A percentile compares a stretch with the other conserved stretches of the same genome.
Evolutionary conservation across 306 rosid genomes (phyloP).

Genomic region (Ochetophila trinervis): DNA sequence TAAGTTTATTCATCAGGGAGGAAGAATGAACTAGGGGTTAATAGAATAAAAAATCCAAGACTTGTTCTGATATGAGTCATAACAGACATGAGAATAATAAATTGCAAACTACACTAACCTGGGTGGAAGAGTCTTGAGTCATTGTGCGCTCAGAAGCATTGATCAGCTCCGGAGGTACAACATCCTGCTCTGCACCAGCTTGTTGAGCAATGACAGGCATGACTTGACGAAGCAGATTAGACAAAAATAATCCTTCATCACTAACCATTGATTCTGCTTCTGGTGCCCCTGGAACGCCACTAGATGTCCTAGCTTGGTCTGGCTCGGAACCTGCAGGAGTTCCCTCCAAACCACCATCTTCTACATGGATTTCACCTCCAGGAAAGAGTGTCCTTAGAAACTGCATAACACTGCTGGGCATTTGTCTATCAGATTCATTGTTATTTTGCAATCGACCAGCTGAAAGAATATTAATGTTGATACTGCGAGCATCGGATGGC

Average conservation of each 20-base stretch:
- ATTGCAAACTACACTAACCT: conserved; percentile 41
- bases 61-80: neutral
- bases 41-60: neutral
- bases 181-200: conserved; percentile 37
- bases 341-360: conserved; percentile 62
- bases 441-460: conserved; percentile 65
- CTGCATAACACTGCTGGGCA: conserved; percentile 59
- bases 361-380: conserved; percentile 82
- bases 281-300: conserved; percentile 33
- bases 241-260: conserved; percentile 79
- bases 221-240: conserved; percentile 71
- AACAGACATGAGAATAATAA: neutral
- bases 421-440: conserved; percentile 70
- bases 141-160: conserved; percentile 41
- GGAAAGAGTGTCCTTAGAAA: conserved; percentile 69
- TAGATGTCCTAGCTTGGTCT: conserved; percentile 52
- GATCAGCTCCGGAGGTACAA: conserved; percentile 22
- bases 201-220: conserved; percentile 74
- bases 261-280: conserved; percentile 64
- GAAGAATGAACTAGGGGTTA: neutral
- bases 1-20: neutral
- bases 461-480: conserved; percentile 60
- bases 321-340: conserved; percentile 36
- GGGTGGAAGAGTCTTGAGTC: conserved; percentile 44
- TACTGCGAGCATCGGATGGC: conserved; percentile 47